A percentile compares a stretch with the other conserved stretches of the same genome.
phyloP scores from a whole-genome alignment of 2,329 filamentous ascomycete species.

The Magnaporthiopsis rhizophila region DNA sequence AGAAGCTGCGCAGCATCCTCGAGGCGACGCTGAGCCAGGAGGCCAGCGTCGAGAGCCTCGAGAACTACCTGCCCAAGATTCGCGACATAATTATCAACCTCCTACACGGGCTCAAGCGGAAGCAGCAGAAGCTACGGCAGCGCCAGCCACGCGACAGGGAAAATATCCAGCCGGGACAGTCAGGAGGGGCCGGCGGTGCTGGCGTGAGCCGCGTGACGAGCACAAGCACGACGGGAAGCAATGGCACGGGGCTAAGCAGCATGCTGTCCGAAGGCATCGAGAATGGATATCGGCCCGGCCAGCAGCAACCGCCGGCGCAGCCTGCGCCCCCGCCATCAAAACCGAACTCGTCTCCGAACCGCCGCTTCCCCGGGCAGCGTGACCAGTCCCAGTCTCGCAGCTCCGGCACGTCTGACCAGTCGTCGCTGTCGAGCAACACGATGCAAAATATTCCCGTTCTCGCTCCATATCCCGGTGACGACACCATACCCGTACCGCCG shows the following conservation, averaged over 20 bases:
- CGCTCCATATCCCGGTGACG: slow-evolving; percentile 60
- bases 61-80: slow-evolving; percentile 88
- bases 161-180: slow-evolving; percentile 20
- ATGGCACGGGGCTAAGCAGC: slow-evolving; percentile 47
- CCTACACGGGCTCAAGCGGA: slow-evolving; percentile 90
- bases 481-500: slow-evolving; percentile 36
- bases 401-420: slow-evolving; percentile 50
- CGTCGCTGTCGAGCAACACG: slow-evolving; percentile 63
- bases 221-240: slow-evolving; percentile 49
- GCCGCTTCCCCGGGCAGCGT: slow-evolving; percentile 37
- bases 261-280: slow-evolving; percentile 54
- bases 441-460: slow-evolving; percentile 71
- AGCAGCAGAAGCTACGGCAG: slow-evolving; percentile 78
- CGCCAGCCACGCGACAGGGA: slow-evolving; percentile 51
- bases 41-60: slow-evolving; percentile 85
- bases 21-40: slow-evolving; percentile 96
- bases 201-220: slow-evolving; percentile 43
- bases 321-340: slow-evolving; percentile 9
- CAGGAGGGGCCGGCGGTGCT: slow-evolving; percentile 22
- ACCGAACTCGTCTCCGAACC: slow-evolving; percentile 36
- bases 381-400: slow-evolving; percentile 36
- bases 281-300: slow-evolving; percentile 38
- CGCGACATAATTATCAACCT: slow-evolving; percentile 98
- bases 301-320: slow-evolving; percentile 22
- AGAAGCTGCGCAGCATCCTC: slow-evolving; percentile 79